Evolutionary conservation across 345 rosid species (phyloP).

Genomic region (Pelargonium nanum): DNA sequence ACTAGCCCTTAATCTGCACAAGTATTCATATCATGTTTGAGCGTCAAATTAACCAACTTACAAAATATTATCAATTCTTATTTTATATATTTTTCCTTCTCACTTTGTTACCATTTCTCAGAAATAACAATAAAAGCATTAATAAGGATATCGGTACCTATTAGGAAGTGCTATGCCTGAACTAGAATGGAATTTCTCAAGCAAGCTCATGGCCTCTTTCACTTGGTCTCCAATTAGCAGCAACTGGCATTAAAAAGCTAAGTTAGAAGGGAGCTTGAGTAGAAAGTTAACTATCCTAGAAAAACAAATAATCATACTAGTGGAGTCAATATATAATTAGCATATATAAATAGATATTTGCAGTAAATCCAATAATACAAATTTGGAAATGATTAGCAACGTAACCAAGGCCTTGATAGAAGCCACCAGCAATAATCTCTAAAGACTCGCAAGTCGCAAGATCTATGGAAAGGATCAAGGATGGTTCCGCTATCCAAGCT

Average conservation of each 20-base stretch:
- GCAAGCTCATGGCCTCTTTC: conserved; percentile 46
- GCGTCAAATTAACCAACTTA: background rate
- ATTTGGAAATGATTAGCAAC: background rate
- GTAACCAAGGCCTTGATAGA: too few relatives aligned
- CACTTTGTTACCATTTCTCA: background rate
- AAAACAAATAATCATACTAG: background rate
- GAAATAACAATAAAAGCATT: background rate
- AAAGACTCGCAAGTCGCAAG: too few relatives aligned
- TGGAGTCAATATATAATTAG: background rate
- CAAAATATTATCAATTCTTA: background rate
- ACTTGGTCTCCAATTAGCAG: conserved; percentile 58
- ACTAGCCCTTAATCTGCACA: conserved; percentile 46
- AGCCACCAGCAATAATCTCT: too few relatives aligned
- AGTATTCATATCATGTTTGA: background rate
- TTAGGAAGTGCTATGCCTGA: conserved; percentile 35
- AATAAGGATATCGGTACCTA: conserved; percentile 33
- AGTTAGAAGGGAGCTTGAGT: background rate
- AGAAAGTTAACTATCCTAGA: background rate
- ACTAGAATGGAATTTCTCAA: conserved; percentile 39
- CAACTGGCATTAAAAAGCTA: conserved; percentile 34
- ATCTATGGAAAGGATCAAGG: too few relatives aligned
- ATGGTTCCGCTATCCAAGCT: too few relatives aligned
- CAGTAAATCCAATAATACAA: background rate
- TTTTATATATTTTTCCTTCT: conserved; percentile 10
- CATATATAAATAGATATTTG: background rate